Evolutionary conservation across 306 rosid species (phyloP).

Genomic region (Arachis hypogaea): DNA sequence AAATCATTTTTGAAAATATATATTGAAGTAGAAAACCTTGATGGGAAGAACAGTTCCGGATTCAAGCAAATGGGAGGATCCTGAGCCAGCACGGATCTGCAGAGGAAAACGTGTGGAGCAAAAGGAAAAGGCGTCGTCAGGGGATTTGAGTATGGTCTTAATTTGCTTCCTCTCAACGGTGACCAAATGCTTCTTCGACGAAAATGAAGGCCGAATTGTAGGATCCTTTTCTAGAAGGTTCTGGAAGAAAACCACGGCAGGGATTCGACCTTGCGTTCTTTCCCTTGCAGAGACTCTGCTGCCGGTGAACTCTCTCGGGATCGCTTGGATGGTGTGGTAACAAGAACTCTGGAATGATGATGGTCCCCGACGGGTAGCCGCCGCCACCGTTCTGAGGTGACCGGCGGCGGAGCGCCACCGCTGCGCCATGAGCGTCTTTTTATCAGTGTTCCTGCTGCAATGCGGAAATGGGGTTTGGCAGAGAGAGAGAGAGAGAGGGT

Average conservation of each 20-base stretch:
- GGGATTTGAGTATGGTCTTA: conserved; percentile 66
- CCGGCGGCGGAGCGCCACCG: conserved; percentile 77
- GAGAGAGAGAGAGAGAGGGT: conserved; percentile 23
- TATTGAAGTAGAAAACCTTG: conserved; percentile 51
- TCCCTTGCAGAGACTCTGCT: conserved; percentile 61
- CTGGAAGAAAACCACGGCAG: conserved; percentile 79
- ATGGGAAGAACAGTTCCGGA: conserved; percentile 82
- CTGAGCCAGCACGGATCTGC: conserved; percentile 96
- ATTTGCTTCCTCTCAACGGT: conserved; percentile 88
- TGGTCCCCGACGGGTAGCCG: not conserved
- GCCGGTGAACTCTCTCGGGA: conserved; percentile 78
- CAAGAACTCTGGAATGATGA: conserved; percentile 24
- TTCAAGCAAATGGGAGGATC: conserved; percentile 75
- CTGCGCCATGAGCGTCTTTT: conserved; percentile 52
- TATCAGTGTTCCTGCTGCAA: not conserved
- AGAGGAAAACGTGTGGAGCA: conserved; percentile 82
- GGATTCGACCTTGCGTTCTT: conserved; percentile 83
- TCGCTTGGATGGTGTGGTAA: conserved; percentile 89
- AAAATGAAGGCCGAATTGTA: conserved; percentile 26
- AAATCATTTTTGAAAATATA: not conserved
- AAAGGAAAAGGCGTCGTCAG: conserved; percentile 63
- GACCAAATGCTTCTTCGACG: conserved; percentile 63
- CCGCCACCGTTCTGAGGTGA: conserved; percentile 45
- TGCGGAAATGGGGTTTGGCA: not conserved
- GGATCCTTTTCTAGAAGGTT: conserved; percentile 48